A percentile compares a stretch with the other conserved stretches of the same genome.
Conservation (phyloP, 768 basidiomycete genomes). For the Megacollybia marginata region DNA sequence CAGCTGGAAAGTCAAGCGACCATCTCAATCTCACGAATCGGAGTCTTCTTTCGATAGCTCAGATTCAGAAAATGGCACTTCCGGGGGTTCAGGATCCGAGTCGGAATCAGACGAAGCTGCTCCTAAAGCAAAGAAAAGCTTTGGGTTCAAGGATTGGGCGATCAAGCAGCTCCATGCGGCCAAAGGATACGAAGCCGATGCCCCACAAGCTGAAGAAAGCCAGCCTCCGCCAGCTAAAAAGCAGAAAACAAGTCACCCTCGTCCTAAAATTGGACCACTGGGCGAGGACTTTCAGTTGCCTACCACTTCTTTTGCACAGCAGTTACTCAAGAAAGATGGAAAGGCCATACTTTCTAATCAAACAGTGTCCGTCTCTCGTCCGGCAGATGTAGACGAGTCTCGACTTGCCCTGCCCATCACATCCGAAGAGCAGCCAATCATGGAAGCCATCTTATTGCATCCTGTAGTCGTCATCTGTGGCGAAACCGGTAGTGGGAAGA, state of each 20-base stretch:
- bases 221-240: conserved; percentile 34
- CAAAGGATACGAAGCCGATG: conserved; percentile 27
- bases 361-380: conserved; percentile 50
- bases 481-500: conserved; percentile 98
- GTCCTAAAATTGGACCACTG: conserved; percentile 67
- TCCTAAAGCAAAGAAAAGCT: conserved; percentile 27
- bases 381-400: conserved; percentile 64
- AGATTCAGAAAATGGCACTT: conserved; percentile 59
- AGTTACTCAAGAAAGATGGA: conserved; percentile 21
- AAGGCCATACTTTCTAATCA: conserved; percentile 25
- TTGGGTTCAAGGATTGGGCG: conserved; percentile 88
- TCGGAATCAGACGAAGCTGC: conserved; percentile 13
- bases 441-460: conserved; percentile 85
- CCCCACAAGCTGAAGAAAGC: conserved; percentile 3
- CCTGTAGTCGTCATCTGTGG: conserved; percentile 80
- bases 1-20: conserved; percentile 38
- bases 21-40: conserved; percentile 25
- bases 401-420: conserved; percentile 82
- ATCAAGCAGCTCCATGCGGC: conserved; percentile 58
- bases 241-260: conserved; percentile 31
- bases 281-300: conserved; percentile 69
- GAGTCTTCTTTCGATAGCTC: conserved; percentile 75
- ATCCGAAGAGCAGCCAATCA: conserved; percentile 88
- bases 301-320: conserved; percentile 53
- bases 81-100: conserved; percentile 13